Percentiles rank a stretch among this genome's conserved stretches.
These are phyloP conservation scores for Talaromyces atroroseus DNA, from an alignment of 2,329 filamentous ascomycete genomes.

Conservation along the genomic window DNA sequence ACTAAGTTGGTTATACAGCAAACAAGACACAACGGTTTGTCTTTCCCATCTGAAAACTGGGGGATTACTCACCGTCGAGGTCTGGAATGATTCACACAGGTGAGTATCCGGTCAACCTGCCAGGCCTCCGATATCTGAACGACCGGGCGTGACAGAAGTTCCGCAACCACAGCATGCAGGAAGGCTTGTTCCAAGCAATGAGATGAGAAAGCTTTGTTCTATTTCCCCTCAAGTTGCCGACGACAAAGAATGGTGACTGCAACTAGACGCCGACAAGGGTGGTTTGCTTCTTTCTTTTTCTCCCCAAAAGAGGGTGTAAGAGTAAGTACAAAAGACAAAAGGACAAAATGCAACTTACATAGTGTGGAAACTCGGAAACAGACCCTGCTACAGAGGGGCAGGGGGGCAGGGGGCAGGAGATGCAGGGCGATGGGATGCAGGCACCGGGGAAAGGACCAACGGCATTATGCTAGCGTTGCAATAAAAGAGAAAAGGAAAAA, in stretches of 20 bases:
- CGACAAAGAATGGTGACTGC: background rate
- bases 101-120: constrained; percentile 10
- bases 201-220: background rate
- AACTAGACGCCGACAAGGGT: constrained; percentile 5
- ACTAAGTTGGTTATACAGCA: background rate
- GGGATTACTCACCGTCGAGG: constrained; percentile 9
- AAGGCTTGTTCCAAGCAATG: constrained; percentile 2
- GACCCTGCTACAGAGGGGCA: constrained; percentile 12
- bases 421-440: constrained; percentile 13
- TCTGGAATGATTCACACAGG: constrained; percentile 12
- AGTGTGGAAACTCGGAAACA: constrained; percentile 8
- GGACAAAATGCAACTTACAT: constrained; percentile 13
- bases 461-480: constrained; percentile 13
- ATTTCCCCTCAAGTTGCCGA: background rate
- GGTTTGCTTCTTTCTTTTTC: background rate
- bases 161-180: constrained; percentile 12
- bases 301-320: constrained; percentile 3
- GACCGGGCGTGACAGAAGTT: constrained; percentile 7
- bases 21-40: background rate
- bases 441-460: constrained; percentile 12
- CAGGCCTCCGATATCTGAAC: constrained; percentile 12
- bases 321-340: constrained; percentile 1
- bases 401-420: constrained; percentile 13
- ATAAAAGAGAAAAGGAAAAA: background rate
- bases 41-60: background rate